These are phyloP conservation scores for Trichoderma endophyticum DNA, from an alignment of 2,329 filamentous ascomycete genomes.

Conservation along the genomic window DNA sequence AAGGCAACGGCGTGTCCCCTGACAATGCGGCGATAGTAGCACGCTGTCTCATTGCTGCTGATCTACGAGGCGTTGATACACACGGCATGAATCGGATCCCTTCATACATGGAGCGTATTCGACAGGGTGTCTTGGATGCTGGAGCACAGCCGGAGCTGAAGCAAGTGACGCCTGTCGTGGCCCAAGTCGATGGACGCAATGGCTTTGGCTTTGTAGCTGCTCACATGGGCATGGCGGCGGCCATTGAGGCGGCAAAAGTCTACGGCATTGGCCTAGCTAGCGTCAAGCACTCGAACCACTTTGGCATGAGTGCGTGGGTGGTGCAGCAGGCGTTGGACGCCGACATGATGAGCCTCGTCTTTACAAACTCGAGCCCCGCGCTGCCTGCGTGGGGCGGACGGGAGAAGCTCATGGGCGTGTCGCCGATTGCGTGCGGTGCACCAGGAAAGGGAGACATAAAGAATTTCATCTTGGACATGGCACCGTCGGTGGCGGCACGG, in stretches of 20 bases:
- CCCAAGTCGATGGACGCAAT: constrained; percentile 65
- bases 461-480: constrained; percentile 72
- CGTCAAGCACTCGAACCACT: constrained; percentile 76
- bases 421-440: constrained; percentile 72
- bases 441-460: constrained; percentile 55
- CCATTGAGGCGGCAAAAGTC: constrained; percentile 61
- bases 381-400: constrained; percentile 68
- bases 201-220: constrained; percentile 74
- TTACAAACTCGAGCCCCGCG: constrained; percentile 70
- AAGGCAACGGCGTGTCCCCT: constrained; percentile 57
- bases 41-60: constrained; percentile 67
- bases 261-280: constrained; percentile 74
- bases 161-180: constrained; percentile 67
- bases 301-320: constrained; percentile 79
- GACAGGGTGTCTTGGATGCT: constrained; percentile 64
- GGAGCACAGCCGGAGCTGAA: constrained; percentile 55
- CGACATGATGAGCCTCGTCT: constrained; percentile 66
- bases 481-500: constrained; percentile 65
- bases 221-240: constrained; percentile 61
- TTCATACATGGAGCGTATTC: constrained; percentile 71
- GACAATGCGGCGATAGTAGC: constrained; percentile 62
- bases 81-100: constrained; percentile 75
- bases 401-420: constrained; percentile 68
- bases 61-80: constrained; percentile 75
- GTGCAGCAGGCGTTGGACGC: constrained; percentile 74